A percentile compares a stretch with the other conserved stretches of the same genome.
Evolutionary conservation across 1,139 yeast genomes (phyloP).

Genomic region (Pichiaceae sp.): DNA sequence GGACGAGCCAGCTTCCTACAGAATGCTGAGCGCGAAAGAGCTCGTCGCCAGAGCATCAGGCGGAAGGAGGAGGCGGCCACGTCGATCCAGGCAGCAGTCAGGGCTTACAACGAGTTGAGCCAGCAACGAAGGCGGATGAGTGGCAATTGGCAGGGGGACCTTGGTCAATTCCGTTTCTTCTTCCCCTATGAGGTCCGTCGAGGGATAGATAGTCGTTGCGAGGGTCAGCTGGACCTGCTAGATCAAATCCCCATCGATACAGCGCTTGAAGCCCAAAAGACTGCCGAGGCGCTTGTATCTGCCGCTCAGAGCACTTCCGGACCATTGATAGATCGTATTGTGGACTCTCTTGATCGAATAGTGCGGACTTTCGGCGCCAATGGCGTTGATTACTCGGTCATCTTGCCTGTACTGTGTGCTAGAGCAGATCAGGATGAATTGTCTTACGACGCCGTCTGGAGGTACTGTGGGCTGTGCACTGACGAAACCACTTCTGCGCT

Average conservation of each 20-base stretch:
- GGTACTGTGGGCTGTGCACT: background rate
- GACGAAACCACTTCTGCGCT: background rate
- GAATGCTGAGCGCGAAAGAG: slow-evolving; percentile 59
- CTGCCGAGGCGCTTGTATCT: background rate
- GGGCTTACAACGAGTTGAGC: slow-evolving; percentile 25
- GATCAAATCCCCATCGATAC: background rate
- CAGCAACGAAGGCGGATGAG: slow-evolving; percentile 7
- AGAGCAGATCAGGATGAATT: background rate
- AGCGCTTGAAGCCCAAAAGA: background rate
- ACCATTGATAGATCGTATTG: background rate
- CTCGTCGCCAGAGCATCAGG: slow-evolving; percentile 51
- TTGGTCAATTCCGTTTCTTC: slow-evolving; percentile 16
- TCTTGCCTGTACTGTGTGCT: background rate
- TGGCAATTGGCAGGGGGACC: slow-evolving; percentile 14
- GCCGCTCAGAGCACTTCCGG: background rate
- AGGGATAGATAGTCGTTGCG: background rate
- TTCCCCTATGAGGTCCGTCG: slow-evolving; percentile 9
- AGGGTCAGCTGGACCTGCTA: slow-evolving; percentile 7
- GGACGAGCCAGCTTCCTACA: slow-evolving; percentile 39
- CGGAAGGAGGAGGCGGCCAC: slow-evolving; percentile 40
- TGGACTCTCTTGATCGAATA: background rate
- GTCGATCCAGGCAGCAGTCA: slow-evolving; percentile 39
- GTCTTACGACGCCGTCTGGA: background rate
- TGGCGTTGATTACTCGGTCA: background rate
- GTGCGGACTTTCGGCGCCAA: background rate